A percentile compares a stretch with the other conserved stretches of the same genome.
Conservation (phyloP, 2,329 filamentous ascomycete species). For the Atkinsonella hypoxylon region DNA sequence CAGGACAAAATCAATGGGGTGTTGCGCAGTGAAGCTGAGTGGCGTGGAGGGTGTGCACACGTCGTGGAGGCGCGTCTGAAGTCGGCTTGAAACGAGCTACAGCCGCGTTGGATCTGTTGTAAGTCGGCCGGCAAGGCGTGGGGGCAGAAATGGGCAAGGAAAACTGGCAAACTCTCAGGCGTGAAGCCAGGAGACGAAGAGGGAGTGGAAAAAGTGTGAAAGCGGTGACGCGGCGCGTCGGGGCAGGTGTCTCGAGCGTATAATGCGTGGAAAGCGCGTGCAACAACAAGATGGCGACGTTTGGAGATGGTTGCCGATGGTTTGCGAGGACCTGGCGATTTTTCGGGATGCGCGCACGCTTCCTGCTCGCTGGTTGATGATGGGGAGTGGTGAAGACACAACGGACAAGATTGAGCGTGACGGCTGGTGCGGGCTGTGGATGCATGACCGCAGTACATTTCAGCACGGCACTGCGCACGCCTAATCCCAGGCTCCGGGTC, state of each 20-base stretch:
- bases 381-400: slow-evolving; percentile 42
- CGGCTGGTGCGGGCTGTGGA: slow-evolving; percentile 31
- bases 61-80: slow-evolving; percentile 17
- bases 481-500: slow-evolving; percentile 16
- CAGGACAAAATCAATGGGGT: slow-evolving; percentile 9
- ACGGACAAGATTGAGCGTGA: slow-evolving; percentile 38
- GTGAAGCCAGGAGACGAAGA: slow-evolving; percentile 8
- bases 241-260: slow-evolving; percentile 27
- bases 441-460: slow-evolving; percentile 28
- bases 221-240: slow-evolving; percentile 28
- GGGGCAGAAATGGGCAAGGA: slow-evolving; percentile 5
- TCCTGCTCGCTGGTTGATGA: slow-evolving; percentile 36
- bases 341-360: slow-evolving; percentile 46
- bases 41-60: slow-evolving; percentile 14
- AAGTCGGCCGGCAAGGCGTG: slow-evolving; percentile 9
- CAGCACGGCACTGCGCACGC: slow-evolving; percentile 27
- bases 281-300: slow-evolving; percentile 38
- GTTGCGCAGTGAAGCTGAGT: slow-evolving; percentile 8
- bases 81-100: slow-evolving; percentile 4
- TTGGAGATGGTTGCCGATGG: slow-evolving; percentile 46
- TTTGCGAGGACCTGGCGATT: slow-evolving; percentile 48
- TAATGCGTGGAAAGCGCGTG: slow-evolving; percentile 42
- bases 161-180: slow-evolving; percentile 7
- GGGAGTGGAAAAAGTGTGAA: slow-evolving; percentile 30
- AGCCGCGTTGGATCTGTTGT: slow-evolving; percentile 6